A percentile compares a stretch with the other conserved stretches of the same genome.
Conservation (phyloP, 306 rosid genomes). For the Lathyrus aphaca region DNA sequence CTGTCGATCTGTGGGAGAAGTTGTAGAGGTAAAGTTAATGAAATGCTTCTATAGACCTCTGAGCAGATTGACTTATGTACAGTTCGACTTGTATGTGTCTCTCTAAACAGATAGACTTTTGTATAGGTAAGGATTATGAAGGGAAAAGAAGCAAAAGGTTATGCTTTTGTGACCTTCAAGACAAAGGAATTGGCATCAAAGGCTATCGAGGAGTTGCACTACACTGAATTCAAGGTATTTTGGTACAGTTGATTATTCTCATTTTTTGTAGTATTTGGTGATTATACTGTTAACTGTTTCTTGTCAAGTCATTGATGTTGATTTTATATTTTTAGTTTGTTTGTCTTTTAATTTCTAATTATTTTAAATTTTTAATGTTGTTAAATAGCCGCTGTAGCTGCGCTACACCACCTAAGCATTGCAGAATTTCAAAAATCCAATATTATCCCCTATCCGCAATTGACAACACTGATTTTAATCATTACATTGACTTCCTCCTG, state of each 20-base stretch:
- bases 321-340: neutral
- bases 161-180: conserved; percentile 74
- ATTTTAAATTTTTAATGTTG: neutral
- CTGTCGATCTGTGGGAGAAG: conserved; percentile 74
- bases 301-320: conserved; percentile 15
- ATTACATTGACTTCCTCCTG: conserved; percentile 9
- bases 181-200: conserved; percentile 68
- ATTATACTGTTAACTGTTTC: conserved; percentile 19
- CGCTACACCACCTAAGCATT: too few species aligned
- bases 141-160: conserved; percentile 64
- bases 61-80: conserved; percentile 24
- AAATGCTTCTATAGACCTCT: conserved; percentile 13
- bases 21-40: conserved; percentile 54
- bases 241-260: conserved; percentile 1
- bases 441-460: too few species aligned
- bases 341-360: neutral
- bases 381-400: too few species aligned
- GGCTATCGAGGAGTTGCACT: conserved; percentile 67
- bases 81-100: conserved; percentile 7
- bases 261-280: conserved; percentile 21
- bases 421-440: too few species aligned
- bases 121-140: conserved; percentile 73
- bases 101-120: conserved; percentile 21
- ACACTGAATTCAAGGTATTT: conserved; percentile 61
- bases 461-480: neutral